Conservation (phyloP, 2,329 filamentous ascomycete species). For the Botryosphaeria dothidea region DNA sequence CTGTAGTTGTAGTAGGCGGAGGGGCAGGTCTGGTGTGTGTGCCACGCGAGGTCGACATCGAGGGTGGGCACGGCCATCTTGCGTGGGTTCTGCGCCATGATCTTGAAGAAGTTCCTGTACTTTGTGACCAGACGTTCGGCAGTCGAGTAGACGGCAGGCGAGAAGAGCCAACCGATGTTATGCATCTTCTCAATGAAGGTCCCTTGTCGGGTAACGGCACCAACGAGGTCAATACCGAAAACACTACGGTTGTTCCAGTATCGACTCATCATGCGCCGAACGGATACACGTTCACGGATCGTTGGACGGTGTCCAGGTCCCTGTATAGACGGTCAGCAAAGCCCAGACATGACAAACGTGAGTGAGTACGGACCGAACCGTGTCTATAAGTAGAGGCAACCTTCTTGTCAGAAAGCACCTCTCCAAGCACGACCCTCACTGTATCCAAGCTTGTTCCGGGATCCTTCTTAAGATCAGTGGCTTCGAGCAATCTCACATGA, state of each 20-base stretch:
- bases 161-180: constrained; percentile 76
- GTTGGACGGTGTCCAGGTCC: background rate
- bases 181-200: constrained; percentile 73
- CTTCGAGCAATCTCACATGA: constrained; percentile 1
- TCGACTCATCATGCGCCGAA: constrained; percentile 68
- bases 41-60: constrained; percentile 74
- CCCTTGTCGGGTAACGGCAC: constrained; percentile 66
- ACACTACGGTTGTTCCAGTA: constrained; percentile 69
- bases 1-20: constrained; percentile 63
- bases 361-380: background rate
- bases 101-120: constrained; percentile 63
- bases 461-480: background rate
- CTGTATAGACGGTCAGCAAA: background rate
- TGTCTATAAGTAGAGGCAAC: background rate
- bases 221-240: constrained; percentile 66
- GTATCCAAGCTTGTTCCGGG: background rate
- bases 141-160: constrained; percentile 62
- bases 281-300: constrained; percentile 42
- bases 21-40: constrained; percentile 75
- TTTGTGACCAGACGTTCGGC: constrained; percentile 66
- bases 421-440: constrained; percentile 13
- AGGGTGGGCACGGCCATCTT: constrained; percentile 64
- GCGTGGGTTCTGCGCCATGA: constrained; percentile 33
- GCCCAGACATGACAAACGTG: too few species aligned
- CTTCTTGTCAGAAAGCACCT: background rate